Evolutionary conservation across 108 stramenopile species (phyloP), one percentile per base, ranked within the genome.

Genomic region (Conticribra weissflogii): DNA sequence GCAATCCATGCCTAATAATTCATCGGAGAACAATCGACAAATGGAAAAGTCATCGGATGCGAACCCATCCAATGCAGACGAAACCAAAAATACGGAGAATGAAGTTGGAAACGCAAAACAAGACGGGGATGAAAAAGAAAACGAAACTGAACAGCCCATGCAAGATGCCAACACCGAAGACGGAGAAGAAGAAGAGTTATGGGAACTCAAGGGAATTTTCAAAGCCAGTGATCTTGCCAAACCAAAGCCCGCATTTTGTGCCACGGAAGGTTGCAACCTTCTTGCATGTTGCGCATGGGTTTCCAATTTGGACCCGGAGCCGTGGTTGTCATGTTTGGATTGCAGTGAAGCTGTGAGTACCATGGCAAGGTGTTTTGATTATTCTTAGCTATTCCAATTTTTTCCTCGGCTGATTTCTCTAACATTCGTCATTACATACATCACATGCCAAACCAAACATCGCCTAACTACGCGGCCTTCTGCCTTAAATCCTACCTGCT

Each of bases 271-370:
- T 32, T 88, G 87, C 60, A 3, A 56, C 57, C 62, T 55, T 25
- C 58, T 79, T 2, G 78, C 71, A 48, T 73, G 72, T 55, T 57
- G 72, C 57, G 48, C 59, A 24, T 91, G 85, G 81, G 84, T 68
- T 27, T 86, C 85, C 4, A 75, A 78, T 21, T 17, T 53, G 16
- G 71, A 62, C 5, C 83, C 85, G 17, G 84, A 85, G 19, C 71
- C 74, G 17, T 88, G 89, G 89, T 64, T 82, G 46, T 65, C 83
- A 18, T 91, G 89, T 67, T 55, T 78, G 41, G 70, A 79, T 44
- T 88, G 87, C 59, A 84, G 86, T 55, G 67, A 34, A 28, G 51
- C 5, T 41, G 36, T 41, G 36, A 41, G 36, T 41, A 41, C 12
- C 12, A 41, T 41, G 51, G 15, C 30, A 32, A 51, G 3, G 32